phyloP scores from a whole-genome alignment of 2,329 filamentous ascomycete species.

The Chaetomiaceae sp. region DNA sequence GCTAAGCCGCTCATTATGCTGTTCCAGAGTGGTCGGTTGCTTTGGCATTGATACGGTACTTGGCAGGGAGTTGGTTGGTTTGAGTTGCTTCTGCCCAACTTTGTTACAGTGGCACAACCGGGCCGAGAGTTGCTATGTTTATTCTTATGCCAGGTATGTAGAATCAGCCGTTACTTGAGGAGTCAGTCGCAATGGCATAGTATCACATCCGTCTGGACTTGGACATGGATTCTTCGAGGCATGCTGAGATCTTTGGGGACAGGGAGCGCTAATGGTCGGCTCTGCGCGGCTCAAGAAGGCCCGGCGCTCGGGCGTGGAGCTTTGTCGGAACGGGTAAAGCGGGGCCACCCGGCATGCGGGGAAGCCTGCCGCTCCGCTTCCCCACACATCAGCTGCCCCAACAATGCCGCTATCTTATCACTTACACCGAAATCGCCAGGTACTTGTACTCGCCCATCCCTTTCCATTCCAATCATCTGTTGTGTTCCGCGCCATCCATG shows the following conservation, averaged over 20 bases:
- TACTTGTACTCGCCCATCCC: background rate
- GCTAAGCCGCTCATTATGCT: background rate
- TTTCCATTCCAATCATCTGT: background rate
- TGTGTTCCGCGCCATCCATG: background rate
- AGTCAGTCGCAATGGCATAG: background rate
- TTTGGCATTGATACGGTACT: background rate
- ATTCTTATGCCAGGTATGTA: background rate
- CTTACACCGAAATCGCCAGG: conserved; percentile 18
- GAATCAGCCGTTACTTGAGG: background rate
- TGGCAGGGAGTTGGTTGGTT: background rate
- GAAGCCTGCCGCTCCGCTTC: conserved; percentile 10
- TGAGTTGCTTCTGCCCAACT: background rate
- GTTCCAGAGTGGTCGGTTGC: background rate
- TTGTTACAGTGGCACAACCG: background rate
- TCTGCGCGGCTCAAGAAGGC: conserved; percentile 14
- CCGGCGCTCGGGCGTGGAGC: background rate
- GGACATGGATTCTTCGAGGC: no score
- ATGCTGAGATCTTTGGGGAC: background rate
- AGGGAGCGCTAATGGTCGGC: conserved; percentile 4
- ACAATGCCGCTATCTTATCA: conserved; percentile 21
- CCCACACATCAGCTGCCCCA: conserved; percentile 14
- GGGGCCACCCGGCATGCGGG: conserved; percentile 12
- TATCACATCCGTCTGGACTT: no score
- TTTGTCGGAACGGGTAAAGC: conserved; percentile 10
- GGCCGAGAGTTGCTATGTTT: background rate